These are phyloP conservation scores for Sporobolomyces phaffii DNA, from an alignment of 768 basidiomycete species.

Conservation along the genomic window DNA sequence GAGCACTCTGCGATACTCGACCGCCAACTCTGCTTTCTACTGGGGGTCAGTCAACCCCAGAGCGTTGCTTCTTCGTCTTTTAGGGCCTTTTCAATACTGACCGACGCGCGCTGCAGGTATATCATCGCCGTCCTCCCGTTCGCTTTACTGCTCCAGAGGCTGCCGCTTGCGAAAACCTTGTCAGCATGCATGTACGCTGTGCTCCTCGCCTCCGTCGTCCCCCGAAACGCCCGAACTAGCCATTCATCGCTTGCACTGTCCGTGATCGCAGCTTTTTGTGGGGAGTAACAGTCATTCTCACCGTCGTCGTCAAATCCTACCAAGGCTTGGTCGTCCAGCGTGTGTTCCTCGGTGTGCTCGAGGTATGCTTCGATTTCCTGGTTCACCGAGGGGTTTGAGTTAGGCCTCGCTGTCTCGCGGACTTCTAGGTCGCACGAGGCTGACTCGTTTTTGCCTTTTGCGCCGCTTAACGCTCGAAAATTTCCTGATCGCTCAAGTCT, in stretches of 20 bases:
- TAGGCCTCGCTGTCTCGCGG: too few species aligned
- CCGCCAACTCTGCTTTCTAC: constrained; percentile 21
- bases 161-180: constrained; percentile 26
- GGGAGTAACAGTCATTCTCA: constrained; percentile 22
- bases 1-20: constrained; percentile 21
- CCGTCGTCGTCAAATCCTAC: constrained; percentile 24
- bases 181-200: constrained; percentile 12
- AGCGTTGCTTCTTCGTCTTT: not conserved
- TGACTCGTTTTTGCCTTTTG: not conserved
- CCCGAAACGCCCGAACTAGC: too few species aligned
- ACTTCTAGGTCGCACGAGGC: too few species aligned
- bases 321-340: constrained; percentile 35
- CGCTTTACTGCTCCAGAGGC: constrained; percentile 15
- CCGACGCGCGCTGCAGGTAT: not conserved
- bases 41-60: constrained; percentile 5
- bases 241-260: too few species aligned
- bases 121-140: constrained; percentile 30
- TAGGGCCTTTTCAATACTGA: too few species aligned
- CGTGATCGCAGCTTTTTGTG: constrained; percentile 23
- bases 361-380: not conserved
- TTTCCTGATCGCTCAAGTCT: constrained; percentile 17
- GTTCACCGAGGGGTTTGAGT: too few species aligned
- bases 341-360: constrained; percentile 34
- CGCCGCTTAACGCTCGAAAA: too few species aligned
- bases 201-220: not conserved